Conservation (phyloP, 306 rosid species). For the Abrus precatorius region DNA sequence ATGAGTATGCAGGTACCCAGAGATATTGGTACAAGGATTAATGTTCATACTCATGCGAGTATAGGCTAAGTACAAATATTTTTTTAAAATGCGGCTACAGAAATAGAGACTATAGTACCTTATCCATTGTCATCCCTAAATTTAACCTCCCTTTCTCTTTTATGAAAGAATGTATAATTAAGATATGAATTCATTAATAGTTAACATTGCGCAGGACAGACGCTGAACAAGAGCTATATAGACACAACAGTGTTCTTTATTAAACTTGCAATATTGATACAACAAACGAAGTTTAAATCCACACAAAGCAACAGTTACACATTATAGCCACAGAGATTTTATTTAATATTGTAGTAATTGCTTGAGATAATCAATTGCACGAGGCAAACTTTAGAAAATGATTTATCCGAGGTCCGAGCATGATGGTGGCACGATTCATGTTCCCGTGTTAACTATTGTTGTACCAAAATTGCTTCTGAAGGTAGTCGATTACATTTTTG, state of each 20-base stretch:
- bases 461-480: conserved; percentile 57
- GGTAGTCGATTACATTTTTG: conserved; percentile 30
- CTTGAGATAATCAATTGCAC: background rate
- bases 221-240: background rate
- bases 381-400: conserved; percentile 9
- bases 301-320: background rate
- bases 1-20: no score
- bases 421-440: background rate
- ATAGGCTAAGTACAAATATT: no score
- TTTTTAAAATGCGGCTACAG: no score
- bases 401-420: background rate
- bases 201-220: no score
- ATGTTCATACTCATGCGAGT: no score
- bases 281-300: background rate
- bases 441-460: conserved; percentile 41
- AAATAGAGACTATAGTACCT: no score
- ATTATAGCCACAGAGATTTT: conserved; percentile 30
- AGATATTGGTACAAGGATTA: no score
- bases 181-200: no score
- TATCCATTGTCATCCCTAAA: no score
- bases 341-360: background rate
- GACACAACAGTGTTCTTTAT: background rate
- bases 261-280: conserved; percentile 24
- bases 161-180: no score
- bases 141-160: no score